Base-by-base conservation (phyloP, 768 basidiomycete genomes). In the Rhodotorula sphaerocarpa region DNA sequence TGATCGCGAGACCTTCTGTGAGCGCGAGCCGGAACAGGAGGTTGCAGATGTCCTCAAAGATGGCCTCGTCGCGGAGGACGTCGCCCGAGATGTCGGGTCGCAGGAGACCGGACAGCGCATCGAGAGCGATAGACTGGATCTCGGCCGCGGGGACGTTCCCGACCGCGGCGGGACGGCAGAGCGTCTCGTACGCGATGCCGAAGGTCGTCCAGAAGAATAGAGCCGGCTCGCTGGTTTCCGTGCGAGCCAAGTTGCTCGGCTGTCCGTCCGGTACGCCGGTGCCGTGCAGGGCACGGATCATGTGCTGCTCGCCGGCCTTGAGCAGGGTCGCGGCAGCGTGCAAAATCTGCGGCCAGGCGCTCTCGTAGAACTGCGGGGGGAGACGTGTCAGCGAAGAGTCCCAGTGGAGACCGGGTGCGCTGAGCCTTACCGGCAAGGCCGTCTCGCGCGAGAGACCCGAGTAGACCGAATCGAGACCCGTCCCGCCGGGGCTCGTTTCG, bases 381-480 rank as follows among this genome's bases (percentile, higher is more conserved):
- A 5, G 51, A 7, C 16, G 33, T 31, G n/a, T 27, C 5, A 21
- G 52, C 14, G 25, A 41, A n/a, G 33, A 20, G 3, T 23, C 5
- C 0, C n/a, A 30, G 7, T 25, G 20, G 56, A 36, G 34, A 59
- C 27, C 14, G 56, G n/a, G n/a, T n/a, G n/a, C n/a, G n/a, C n/a
- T 7, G 16, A 91, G 90, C 21, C 23, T n/a, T n/a, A 95, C 92
- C 7, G 93, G 93, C 27, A 97, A 75, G 3, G 95, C 77, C 11
- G 95, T 88, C 65, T 96, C 93, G 67, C 87, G 84, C 2, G 90
- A 91, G 12, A 96, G 79, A 54, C 86, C 90, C 14, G 86, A 86
- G 74, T 90, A 90, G 0, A 87, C 85, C 0, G 85, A 81, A 66
- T 93, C 90, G 41, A 89, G 75, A 1, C 86, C 82, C 14, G 84